phyloP scores from a whole-genome alignment of 768 basidiomycete genomes.

The Leccinum rimulosum region DNA sequence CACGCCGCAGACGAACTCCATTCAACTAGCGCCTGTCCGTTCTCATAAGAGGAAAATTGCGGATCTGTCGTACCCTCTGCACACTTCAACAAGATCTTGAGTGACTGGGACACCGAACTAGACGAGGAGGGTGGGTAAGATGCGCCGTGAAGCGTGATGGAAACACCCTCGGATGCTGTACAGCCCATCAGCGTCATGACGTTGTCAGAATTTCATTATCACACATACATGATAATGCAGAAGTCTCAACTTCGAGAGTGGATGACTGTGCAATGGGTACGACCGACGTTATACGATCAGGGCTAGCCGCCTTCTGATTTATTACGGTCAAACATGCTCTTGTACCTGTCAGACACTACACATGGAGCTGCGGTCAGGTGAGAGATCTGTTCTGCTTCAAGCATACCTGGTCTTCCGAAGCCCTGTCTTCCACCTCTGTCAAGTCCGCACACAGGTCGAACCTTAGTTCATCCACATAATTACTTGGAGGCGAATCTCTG shows the following conservation, averaged over 20 bases:
- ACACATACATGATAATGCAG: slow-evolving; percentile 38
- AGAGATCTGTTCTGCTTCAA: background rate
- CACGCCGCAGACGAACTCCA: slow-evolving; percentile 69
- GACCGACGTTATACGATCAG: slow-evolving; percentile 68
- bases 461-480: slow-evolving; percentile 52
- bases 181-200: slow-evolving; percentile 8
- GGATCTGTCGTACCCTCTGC: slow-evolving; percentile 43
- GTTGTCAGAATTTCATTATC: background rate
- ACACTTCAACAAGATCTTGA: slow-evolving; percentile 65
- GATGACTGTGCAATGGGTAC: slow-evolving; percentile 62
- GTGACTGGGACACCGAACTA: slow-evolving; percentile 47
- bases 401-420: slow-evolving; percentile 68
- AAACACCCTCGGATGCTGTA: slow-evolving; percentile 53
- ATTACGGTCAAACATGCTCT: slow-evolving; percentile 70
- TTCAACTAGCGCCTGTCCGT: slow-evolving; percentile 49
- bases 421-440: slow-evolving; percentile 40
- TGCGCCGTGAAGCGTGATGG: slow-evolving; percentile 55
- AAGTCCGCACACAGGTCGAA: slow-evolving; percentile 72
- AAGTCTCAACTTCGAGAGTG: slow-evolving; percentile 26
- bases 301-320: slow-evolving; percentile 53
- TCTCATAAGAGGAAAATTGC: slow-evolving; percentile 58
- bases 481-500: slow-evolving; percentile 62
- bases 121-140: slow-evolving; percentile 55
- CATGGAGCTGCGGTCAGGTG: slow-evolving; percentile 6
- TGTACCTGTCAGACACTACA: slow-evolving; percentile 66